Conservation (phyloP, 768 basidiomycete species). For the Cubamyces lactineus region DNA sequence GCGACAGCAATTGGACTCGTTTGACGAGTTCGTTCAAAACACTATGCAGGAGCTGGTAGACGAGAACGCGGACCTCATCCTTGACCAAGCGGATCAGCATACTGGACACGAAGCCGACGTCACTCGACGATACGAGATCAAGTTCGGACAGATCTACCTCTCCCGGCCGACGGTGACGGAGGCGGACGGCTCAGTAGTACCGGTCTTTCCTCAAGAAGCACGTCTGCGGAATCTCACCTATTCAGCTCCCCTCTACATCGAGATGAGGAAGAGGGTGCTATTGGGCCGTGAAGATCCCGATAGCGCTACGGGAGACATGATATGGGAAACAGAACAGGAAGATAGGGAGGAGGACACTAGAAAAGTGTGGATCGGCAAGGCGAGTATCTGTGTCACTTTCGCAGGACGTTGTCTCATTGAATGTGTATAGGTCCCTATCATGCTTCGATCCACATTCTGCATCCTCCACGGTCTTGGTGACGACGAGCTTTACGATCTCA, state of each 20-base stretch:
- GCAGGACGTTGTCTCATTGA: not conserved
- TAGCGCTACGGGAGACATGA: conserved; percentile 77
- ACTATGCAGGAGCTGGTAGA: conserved; percentile 99
- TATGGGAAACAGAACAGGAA: conserved; percentile 76
- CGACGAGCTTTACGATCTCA: conserved; percentile 83
- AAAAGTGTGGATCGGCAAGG: conserved; percentile 96
- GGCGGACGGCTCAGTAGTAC: conserved; percentile 90
- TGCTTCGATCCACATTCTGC: conserved; percentile 96
- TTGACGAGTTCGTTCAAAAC: conserved; percentile 98
- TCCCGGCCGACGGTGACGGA: conserved; percentile 95
- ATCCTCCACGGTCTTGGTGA: conserved; percentile 82
- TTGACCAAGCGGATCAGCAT: conserved; percentile 97
- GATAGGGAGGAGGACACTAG: conserved; percentile 64
- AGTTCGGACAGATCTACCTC: conserved; percentile 97
- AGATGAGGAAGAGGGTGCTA: conserved; percentile 87
- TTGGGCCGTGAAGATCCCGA: conserved; percentile 81
- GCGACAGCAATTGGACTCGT: conserved; percentile 95
- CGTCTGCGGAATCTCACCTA: conserved; percentile 94
- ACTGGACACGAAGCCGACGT: conserved; percentile 80
- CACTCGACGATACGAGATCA: conserved; percentile 94
- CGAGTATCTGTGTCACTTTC: conserved; percentile 38
- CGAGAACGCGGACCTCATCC: conserved; percentile 91
- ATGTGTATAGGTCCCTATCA: conserved; percentile 87
- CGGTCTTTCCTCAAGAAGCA: conserved; percentile 97
- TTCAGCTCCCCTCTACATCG: conserved; percentile 93